Base-by-base conservation (phyloP, 202 grass and related monocot species). In the Eragrostis tef region DNA sequence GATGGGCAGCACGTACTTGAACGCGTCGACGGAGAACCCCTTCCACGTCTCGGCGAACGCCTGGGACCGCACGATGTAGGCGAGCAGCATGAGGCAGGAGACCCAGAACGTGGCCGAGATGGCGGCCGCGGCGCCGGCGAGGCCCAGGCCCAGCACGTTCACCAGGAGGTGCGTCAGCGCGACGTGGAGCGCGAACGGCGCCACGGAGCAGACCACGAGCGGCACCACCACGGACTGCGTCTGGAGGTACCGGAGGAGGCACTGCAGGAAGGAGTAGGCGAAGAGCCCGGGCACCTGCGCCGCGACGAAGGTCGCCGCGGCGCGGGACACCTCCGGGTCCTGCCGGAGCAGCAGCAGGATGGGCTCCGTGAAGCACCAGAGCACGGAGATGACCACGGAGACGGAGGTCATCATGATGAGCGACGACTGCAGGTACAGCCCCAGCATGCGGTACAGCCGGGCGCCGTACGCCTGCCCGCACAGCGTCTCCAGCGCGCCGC, bases 341-440 rank as follows among this genome's bases (percentile, higher is more conserved):
- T 98, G 95, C 0, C 81, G 86, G 13, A 94, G 85, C 25, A 56
- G 72, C 46, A 98, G 14, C 9, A 94, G 88, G 17, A 93, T n/a
- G 14, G 87, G 77, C 66, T 93, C 95, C 29, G 95, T 91, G 84
- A 77, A 94, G 3, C 66, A 79, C 95, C 95, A 98, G 9, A 94
- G 36, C 24, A 80, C 26, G 29, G 92, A 91, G 60, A 98, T 34
- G 21, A 78, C 7, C 52, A 86, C 65, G 21, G 84, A 89, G 17
- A 87, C 91, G 42, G 44, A 65, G 0, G 70, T 46, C 2, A 84
- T 83, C 68, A 92, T 94, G 72, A 93, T 25, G 1, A 94, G 70
- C 16, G 95, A 91, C 16, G 92, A 89, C 77, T 98, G 95, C n/a
- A 98, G 84, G 86, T 94, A 94, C 4, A 94, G 68, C 5, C 95